Evolutionary conservation across 306 rosid genomes (phyloP), one percentile per base, ranked within the genome.

Genomic region (Prunus salicina): DNA sequence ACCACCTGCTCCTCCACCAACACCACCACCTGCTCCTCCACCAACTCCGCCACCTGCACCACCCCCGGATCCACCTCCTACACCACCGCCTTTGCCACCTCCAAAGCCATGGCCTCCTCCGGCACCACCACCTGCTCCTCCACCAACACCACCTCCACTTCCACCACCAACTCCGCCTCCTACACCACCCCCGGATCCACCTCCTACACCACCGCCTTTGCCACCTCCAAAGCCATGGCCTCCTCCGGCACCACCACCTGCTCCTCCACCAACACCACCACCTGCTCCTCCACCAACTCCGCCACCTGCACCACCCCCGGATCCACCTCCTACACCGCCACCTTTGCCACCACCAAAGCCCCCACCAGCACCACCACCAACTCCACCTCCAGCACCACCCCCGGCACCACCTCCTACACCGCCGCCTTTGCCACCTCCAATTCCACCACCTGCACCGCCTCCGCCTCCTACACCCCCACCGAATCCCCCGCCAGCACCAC

Each of bases 291-390:
- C 72, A 0, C 84, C 81, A 0, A 69, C 84, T 0, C 77, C 81
- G 0, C 46, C 11, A 0, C 84, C 87, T 0, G 72, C 78, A 0
- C 82, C 88, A 0, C 84, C 88, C 0, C 84, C 92, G 0, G 6
- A 30, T 0, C 83, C 91, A 4, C 22, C 65, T 0, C 71, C 79
- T 0, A 55, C 81, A 0, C 90, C 90, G 0, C 63, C 79, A 65
- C 90, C 91, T 0, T 69, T 19, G 0, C 86, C 86, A 9, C 25
- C 2, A 0, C 86, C 87, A 0, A 75, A 80, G 0, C 89, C 82
- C 0, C 12, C 73, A 25, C 79, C 78, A 0, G 0, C 58, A 12
- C 85, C 86, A 2, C 72, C 84, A 1, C 89, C 89, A 1, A 2
- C 71, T 1, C 83, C 82, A 3, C 73, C 52, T 0, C 70, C 77